Evolutionary conservation across 495 filamentous ascomycete species (phyloP), one percentile per base, ranked within the genome.

Genomic region (Entonaema liquescens): DNA sequence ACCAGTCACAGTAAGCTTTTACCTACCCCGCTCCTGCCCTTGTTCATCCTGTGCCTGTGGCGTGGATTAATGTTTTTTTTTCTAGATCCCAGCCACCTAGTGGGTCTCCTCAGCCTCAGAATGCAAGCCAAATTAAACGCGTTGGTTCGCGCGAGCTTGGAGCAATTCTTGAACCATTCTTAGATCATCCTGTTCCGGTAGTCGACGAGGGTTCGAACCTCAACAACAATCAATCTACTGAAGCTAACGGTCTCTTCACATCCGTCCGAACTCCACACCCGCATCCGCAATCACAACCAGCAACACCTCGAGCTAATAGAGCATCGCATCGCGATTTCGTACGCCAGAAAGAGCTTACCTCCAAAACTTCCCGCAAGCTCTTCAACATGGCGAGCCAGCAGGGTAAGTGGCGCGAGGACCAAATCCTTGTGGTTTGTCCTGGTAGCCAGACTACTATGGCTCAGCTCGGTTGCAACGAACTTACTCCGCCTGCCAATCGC

Each of bases 361-460:
- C 33, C 26, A 49, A n/a, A 26, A 26, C 9, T 36, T 19, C 65
- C 53, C 35, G 59, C 42, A 42, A 21, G 31, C 29, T 12, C n/a
- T 33, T 52, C 76, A 67, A 73, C n/a, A 84, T 84, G 82, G 81
- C 81, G 28, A 73, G 69, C 66, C 81, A 83, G 68, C 79, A 80
- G 59, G 78, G 79, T 70, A 85, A 84, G 69, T 87, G 82, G 79
- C 80, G 81, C 71, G 85, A 87, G 74, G 85, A 87, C 50, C 83
- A 84, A 74, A 69, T 85, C 55, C 81, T 85, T 65, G 88, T 99
- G 80, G 95, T 99, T 83, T 93, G 92, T 79, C 95, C 96, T 42
- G 95, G 95, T 74, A 97, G 94, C 76, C 90, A 93, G 79, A 94
- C 91, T 62, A 98, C 94, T 67, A 88, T 97, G 78, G 96, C 95